Base-by-base conservation (phyloP, 1,284 basidiomycete genomes). In the Grifola frondosa region DNA sequence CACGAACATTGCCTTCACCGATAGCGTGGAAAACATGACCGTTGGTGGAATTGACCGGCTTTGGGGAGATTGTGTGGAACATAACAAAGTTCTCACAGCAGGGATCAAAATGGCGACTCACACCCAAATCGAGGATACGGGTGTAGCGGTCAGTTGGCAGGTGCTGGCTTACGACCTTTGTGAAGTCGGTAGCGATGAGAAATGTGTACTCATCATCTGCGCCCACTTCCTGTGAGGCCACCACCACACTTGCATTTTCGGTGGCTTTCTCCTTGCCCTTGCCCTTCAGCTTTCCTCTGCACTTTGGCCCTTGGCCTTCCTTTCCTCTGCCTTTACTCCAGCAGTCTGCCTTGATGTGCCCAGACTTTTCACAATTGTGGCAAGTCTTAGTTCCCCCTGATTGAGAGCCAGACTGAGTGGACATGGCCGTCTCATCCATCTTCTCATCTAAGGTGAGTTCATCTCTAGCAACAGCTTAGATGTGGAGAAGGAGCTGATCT, bases 271-370 rank as follows among this genome's bases (percentile, higher is more conserved):
- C 26, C 22, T 39, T 23, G 7, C 23, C 25, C 28, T 36, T 42
- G n/a, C 25, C 36, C 29, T 37, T 42, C 22, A 19, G 35, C 8
- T 40, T 37, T n/a, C 26, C n/a, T 16, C 41, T 34, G 32, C 39
- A 32, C 24, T 28, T 44, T 22, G 47, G 49, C 21, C 47, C 44
- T 28, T 56, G 42, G n/a, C 52, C 49, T 34, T 56, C 54, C 30
- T 42, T 41, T 20, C 47, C 54, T 21, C 54, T 49, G 13, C 54
- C 54, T 37, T 49, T 49, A 19, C 49, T 45, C 41, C 44, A 56
- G 36, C 54, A 56, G 32, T 47, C 42, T 16, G 30, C 29, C 40
- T 43, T 48, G 8, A 28, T 35, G 24, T 56, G 54, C 1, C 54
- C 52, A 9, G 42, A 34, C 37, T 45, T 46, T 15, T 39, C 25